Evolutionary conservation across 164 flowering plant genomes (phyloP).

Genomic region (Magnolia kwangsiensis): DNA sequence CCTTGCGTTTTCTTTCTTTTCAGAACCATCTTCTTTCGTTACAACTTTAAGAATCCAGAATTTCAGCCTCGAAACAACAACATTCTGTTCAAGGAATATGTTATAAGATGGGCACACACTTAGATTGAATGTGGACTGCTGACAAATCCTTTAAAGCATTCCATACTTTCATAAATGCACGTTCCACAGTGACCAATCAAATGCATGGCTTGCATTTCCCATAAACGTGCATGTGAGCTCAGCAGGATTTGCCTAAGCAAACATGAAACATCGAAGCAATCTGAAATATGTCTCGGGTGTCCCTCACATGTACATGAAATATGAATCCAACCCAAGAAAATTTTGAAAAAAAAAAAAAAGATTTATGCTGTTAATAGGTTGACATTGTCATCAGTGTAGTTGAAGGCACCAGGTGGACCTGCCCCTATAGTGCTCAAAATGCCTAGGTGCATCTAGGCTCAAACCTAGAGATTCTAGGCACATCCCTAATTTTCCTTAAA

Average conservation of each 20-base stretch:
- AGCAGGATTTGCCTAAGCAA: too few relatives aligned
- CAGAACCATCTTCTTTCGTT: slow-evolving; percentile 44
- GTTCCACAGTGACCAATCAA: neutral
- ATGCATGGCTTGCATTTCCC: neutral
- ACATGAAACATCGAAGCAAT: too few relatives aligned
- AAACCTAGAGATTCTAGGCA: too few relatives aligned
- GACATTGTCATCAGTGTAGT: too few relatives aligned
- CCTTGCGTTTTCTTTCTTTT: slow-evolving; percentile 34
- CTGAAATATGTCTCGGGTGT: neutral
- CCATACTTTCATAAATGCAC: neutral
- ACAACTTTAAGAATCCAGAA: slow-evolving; percentile 90
- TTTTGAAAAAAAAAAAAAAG: neutral
- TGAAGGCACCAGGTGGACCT: too few relatives aligned
- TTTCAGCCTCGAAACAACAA: slow-evolving; percentile 72
- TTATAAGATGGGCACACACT: neutral
- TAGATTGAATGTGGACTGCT: neutral
- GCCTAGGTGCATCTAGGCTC: too few relatives aligned
- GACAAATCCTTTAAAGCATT: neutral
- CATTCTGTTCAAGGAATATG: slow-evolving; percentile 43
- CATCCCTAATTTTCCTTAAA: too few relatives aligned
- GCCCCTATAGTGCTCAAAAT: too few relatives aligned
- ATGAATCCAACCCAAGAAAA: too few relatives aligned
- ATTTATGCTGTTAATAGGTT: neutral
- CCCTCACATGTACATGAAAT: too few relatives aligned
- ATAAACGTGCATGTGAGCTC: too few relatives aligned